These are phyloP conservation scores for Nepenthes alata DNA, from an alignment of 179 eudicot genomes.

Conservation along the genomic window DNA sequence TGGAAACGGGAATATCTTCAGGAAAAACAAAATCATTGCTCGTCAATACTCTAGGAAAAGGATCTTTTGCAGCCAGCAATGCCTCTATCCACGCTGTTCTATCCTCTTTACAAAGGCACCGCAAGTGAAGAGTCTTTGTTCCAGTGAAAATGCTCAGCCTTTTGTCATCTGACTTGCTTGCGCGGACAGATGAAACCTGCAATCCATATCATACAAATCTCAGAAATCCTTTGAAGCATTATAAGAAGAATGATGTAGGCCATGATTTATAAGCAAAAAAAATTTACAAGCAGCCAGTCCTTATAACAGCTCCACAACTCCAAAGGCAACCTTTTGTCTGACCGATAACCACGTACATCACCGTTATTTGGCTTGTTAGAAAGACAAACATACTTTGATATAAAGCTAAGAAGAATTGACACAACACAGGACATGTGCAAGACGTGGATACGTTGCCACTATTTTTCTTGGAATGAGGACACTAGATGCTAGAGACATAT, in stretches of 20 bases:
- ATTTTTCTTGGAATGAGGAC: no score
- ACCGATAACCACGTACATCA: no score
- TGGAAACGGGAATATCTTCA: conserved; percentile 72
- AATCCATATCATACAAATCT: conserved; percentile 8
- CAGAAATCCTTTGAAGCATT: conserved; percentile 6
- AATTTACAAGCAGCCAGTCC: neutral
- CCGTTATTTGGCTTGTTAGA: no score
- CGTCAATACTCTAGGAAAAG: conserved; percentile 59
- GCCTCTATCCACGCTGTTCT: conserved; percentile 88
- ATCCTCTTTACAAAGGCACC: conserved; percentile 79
- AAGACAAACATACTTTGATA: no score
- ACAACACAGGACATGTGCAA: no score
- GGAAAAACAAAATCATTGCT: conserved; percentile 55
- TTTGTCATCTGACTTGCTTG: conserved; percentile 97
- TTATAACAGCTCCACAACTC: no score
- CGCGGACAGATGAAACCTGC: conserved; percentile 92
- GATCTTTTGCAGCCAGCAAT: conserved; percentile 73
- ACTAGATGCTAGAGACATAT: no score
- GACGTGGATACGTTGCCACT: no score
- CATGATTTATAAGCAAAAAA: neutral
- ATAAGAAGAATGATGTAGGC: neutral
- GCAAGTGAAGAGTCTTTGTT: conserved; percentile 91
- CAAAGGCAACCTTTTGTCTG: no score
- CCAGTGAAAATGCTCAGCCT: conserved; percentile 79
- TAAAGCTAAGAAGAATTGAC: no score